Percentiles rank a stretch among this genome's conserved stretches.
Conservation (phyloP, 1,284 basidiomycete species). For the Microbotryum lychnidis-dioicae region DNA sequence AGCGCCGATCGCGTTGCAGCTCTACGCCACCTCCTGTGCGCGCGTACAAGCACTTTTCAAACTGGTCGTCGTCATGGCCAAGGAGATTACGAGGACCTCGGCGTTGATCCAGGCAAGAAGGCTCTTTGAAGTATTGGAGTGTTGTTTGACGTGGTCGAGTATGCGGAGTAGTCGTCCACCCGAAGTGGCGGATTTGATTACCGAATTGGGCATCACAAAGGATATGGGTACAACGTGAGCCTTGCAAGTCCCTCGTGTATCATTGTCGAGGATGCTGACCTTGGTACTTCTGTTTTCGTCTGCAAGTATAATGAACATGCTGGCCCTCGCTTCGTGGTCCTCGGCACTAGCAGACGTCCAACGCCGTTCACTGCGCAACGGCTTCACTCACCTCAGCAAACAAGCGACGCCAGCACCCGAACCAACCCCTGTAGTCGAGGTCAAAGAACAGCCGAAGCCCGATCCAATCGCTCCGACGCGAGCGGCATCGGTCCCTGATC, state of each 20-base stretch:
- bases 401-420: too few species aligned
- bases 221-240: conserved; percentile 8
- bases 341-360: too few species aligned
- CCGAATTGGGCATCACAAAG: conserved; percentile 10
- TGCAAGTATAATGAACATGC: too few species aligned
- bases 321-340: too few species aligned
- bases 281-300: too few species aligned
- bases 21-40: not conserved
- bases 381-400: too few species aligned
- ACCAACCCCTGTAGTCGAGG: too few species aligned
- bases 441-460: too few species aligned
- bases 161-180: conserved; percentile 1
- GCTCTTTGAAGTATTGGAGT: conserved; percentile 6
- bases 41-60: conserved; percentile 3
- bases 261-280: too few species aligned
- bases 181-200: not conserved
- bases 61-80: conserved; percentile 1
- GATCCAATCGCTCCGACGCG: too few species aligned
- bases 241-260: not conserved
- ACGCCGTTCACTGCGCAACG: too few species aligned
- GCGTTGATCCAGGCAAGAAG: not conserved
- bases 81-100: not conserved
- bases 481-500: too few species aligned
- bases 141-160: conserved; percentile 14
- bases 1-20: not conserved